phyloP scores from a whole-genome alignment of 2,329 filamentous ascomycete species.

The Proliferodiscus dingleyae region DNA sequence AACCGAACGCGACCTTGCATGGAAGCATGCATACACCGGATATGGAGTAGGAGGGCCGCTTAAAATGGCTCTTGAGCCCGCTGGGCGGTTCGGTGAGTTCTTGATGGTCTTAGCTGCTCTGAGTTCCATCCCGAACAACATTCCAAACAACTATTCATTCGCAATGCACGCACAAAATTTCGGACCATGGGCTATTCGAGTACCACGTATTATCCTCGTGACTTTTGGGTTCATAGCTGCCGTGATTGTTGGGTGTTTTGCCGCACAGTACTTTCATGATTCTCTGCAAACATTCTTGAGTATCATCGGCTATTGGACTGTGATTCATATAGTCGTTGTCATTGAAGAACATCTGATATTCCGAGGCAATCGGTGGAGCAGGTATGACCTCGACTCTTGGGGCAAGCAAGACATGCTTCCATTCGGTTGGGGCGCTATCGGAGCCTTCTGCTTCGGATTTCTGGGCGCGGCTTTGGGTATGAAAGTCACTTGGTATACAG shows the following conservation, averaged over 20 bases:
- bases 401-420: constrained; percentile 52
- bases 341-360: constrained; percentile 64
- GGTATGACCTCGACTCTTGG: constrained; percentile 53
- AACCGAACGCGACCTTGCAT: constrained; percentile 4
- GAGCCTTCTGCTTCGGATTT: constrained; percentile 58
- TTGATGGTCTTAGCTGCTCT: constrained; percentile 8
- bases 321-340: constrained; percentile 62
- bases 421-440: constrained; percentile 54
- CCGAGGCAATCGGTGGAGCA: constrained; percentile 44
- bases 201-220: constrained; percentile 7
- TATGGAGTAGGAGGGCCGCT: constrained; percentile 8
- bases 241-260: constrained; percentile 10
- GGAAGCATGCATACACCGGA: constrained; percentile 8
- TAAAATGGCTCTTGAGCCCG: constrained; percentile 9
- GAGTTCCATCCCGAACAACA: constrained; percentile 12
- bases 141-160: constrained; percentile 13
- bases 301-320: constrained; percentile 64
- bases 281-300: constrained; percentile 63
- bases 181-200: constrained; percentile 11
- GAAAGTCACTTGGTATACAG: constrained; percentile 61
- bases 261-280: constrained; percentile 8
- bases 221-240: constrained; percentile 8
- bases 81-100: constrained; percentile 11
- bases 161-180: constrained; percentile 13
- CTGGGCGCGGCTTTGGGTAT: constrained; percentile 62